Conservation (phyloP, 768 basidiomycete species). For the Paxillus ammoniavirescens region DNA sequence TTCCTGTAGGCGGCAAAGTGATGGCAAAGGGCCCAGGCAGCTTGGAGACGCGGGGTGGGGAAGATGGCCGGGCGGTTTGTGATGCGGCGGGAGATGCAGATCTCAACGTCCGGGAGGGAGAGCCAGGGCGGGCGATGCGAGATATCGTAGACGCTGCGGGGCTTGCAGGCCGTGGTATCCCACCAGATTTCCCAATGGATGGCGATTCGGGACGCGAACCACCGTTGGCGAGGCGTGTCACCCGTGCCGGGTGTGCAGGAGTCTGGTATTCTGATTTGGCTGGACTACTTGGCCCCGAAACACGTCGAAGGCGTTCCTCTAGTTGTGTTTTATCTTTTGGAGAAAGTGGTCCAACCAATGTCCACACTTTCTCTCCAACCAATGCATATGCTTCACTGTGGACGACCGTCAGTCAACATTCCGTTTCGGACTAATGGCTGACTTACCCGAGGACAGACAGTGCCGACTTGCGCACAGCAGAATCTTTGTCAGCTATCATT, state of each 20-base stretch:
- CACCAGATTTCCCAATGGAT: conserved; percentile 39
- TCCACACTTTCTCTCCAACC: conserved; percentile 85
- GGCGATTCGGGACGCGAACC: conserved; percentile 52
- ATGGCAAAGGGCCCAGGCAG: conserved; percentile 34
- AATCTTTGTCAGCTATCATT: conserved; percentile 88
- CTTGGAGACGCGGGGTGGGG: conserved; percentile 47
- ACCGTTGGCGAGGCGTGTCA: conserved; percentile 49
- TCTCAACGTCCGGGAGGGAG: conserved; percentile 35
- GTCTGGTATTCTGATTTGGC: conserved; percentile 40
- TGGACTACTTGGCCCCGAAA: conserved; percentile 61
- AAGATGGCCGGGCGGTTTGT: conserved; percentile 43
- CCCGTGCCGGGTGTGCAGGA: conserved; percentile 43
- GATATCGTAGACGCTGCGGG: conserved; percentile 42
- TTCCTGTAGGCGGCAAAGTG: conserved; percentile 8
- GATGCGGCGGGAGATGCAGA: conserved; percentile 38
- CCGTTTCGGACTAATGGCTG: conserved; percentile 1
- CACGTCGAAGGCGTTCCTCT: conserved; percentile 83
- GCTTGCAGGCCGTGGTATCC: conserved; percentile 47
- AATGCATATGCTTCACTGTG: conserved; percentile 77
- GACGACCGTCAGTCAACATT: conserved; percentile 11
- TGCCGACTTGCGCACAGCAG: conserved; percentile 84
- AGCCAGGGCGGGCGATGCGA: conserved; percentile 42
- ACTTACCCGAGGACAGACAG: conserved; percentile 75
- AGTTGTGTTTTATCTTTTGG: conserved; percentile 91
- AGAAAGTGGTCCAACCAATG: conserved; percentile 68